These are phyloP conservation scores for Rhodotorula kratochvilovae DNA, from an alignment of 768 basidiomycete species.

Conservation along the genomic window DNA sequence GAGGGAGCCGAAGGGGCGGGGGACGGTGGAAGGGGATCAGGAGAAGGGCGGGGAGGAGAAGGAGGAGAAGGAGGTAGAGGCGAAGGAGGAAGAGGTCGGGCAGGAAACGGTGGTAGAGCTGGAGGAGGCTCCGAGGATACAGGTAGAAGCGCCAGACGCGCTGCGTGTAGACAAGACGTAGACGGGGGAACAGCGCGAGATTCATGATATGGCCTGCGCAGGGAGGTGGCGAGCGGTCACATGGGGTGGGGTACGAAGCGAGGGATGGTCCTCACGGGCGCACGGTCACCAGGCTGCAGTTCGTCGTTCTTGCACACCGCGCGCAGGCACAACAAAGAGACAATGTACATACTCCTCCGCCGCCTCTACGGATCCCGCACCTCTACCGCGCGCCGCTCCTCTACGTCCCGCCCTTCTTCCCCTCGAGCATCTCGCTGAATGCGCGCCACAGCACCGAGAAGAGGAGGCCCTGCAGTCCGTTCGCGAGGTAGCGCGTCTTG, in stretches of 20 bases:
- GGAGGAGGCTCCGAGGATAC: neutral
- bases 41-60: neutral
- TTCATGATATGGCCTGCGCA: no score
- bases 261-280: no score
- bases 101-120: no score
- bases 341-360: no score
- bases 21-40: neutral
- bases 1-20: neutral
- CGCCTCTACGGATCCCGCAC: no score
- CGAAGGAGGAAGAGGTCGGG: no score
- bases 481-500: slow-evolving; percentile 81
- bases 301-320: no score
- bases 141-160: neutral
- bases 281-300: no score
- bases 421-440: slow-evolving; percentile 60
- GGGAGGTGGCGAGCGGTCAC: no score
- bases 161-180: neutral
- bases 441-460: slow-evolving; percentile 87
- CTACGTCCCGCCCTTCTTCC: slow-evolving; percentile 1
- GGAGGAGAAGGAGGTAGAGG: neutral
- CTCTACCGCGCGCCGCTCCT: no score
- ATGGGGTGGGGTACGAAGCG: no score
- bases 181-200: neutral
- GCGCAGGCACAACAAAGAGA: no score
- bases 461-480: slow-evolving; percentile 85